These are phyloP conservation scores for Endoconidiophora laricicola DNA, from an alignment of 2,329 filamentous ascomycete species.

Conservation along the genomic window DNA sequence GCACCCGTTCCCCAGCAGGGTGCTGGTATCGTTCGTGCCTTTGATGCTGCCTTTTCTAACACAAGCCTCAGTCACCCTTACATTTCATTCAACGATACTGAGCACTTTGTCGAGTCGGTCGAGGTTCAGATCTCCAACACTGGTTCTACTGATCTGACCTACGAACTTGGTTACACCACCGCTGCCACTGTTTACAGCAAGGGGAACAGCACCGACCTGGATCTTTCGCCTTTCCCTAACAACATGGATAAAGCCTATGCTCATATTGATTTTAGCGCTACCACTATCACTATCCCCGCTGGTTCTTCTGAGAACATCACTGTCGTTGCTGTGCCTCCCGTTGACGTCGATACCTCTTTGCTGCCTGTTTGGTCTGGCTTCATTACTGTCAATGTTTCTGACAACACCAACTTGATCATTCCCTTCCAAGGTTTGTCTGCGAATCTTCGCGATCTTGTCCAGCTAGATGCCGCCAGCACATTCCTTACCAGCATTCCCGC, in stretches of 20 bases:
- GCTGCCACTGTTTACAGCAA: constrained; percentile 39
- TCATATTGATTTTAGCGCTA: constrained; percentile 25
- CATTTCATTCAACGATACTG: constrained; percentile 48
- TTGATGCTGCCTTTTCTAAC: constrained; percentile 37
- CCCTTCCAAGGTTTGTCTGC: constrained; percentile 25
- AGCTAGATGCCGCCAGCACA: constrained; percentile 19
- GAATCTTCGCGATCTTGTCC: constrained; percentile 19
- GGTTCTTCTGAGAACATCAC: constrained; percentile 17
- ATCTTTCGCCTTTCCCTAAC: constrained; percentile 29
- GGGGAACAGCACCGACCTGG: constrained; percentile 20
- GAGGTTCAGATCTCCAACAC: constrained; percentile 41
- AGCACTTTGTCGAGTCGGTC: constrained; percentile 31
- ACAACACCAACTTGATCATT: constrained; percentile 21
- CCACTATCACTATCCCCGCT: constrained; percentile 24
- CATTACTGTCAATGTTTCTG: constrained; percentile 24
- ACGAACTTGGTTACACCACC: constrained; percentile 32
- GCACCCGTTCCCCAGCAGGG: constrained; percentile 45
- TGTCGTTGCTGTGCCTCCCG: constrained; percentile 19
- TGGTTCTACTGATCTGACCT: constrained; percentile 30
- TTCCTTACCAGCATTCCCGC: constrained; percentile 19
- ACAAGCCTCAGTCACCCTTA: constrained; percentile 37
- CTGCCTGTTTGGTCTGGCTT: constrained; percentile 29
- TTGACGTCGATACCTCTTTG: constrained; percentile 17
- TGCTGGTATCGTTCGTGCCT: constrained; percentile 41
- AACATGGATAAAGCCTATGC: constrained; percentile 26